Evolutionary conservation across 78 protist genomes (phyloP), one percentile per base, ranked within the genome.

Genomic region (Dictyostelium firmibasis): DNA sequence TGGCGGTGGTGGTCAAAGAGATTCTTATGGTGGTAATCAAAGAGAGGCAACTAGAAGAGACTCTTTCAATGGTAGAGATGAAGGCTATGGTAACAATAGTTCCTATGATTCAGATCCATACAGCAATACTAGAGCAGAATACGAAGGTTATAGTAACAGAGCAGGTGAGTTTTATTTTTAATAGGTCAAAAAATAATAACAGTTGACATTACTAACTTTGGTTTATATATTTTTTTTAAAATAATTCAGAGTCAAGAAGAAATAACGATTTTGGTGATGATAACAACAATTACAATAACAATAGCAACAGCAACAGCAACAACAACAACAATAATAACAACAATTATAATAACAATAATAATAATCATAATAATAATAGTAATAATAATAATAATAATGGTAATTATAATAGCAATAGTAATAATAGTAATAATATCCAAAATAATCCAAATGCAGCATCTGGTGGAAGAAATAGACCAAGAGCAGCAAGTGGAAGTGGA

Each of bases 401-500:
- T 41, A 72, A 72, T 31, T 33, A 72, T 16, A 31, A 16, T 31
- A 31, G 33, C 2, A 76, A 76, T 35, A 35, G 0, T 10, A 76
- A 76, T n/a, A 77, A 41, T 33, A 41, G n/a, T 38, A 27, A 20
- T 57, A 50, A 27, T 81, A 25, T 13, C 16, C 23, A 33, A 27
- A 35, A 27, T 16, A 64, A 74, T 33, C 85, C 57, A 86, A 36
- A 60, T 25, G 36, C 86, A 16, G 20, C 87, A 36, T 31, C 69
- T 20, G 67, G 67, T 4, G 67, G 67, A 23, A 77, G 77, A 47
- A 38, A 72, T 29, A 44, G 94, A 35, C 94, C 94, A 31, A 78
- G 94, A 81, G 94, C 94, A 43, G 94, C 94, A 1, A 75, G 85
- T 69, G 94, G 94, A 27, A 81, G 94, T 43, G 75, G 82, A 43